These are phyloP conservation scores for Neopestalotiopsis sp. DNA, from an alignment of 2,329 filamentous ascomycete species.

Conservation along the genomic window DNA sequence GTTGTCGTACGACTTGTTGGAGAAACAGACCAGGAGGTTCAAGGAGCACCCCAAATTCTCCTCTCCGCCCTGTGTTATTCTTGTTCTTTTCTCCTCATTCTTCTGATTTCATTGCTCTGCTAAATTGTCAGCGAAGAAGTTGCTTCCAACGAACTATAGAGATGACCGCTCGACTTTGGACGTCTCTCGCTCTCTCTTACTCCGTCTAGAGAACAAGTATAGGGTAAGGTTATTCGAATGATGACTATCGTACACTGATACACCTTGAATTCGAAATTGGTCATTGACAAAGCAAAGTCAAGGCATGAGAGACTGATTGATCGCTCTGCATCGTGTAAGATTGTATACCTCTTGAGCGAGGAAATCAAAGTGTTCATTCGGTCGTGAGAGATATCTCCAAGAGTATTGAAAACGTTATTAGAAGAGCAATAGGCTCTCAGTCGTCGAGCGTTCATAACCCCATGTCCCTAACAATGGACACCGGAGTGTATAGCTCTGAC, in stretches of 20 bases:
- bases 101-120: background rate
- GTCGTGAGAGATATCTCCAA: background rate
- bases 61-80: background rate
- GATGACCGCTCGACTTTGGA: background rate
- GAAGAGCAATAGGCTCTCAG: background rate
- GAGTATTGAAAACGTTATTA: background rate
- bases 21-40: background rate
- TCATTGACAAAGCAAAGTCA: too few relatives aligned
- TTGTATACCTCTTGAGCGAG: too few relatives aligned
- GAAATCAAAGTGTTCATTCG: too few relatives aligned
- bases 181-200: background rate
- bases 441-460: slow-evolving; percentile 9
- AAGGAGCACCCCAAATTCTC: background rate
- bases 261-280: too few relatives aligned
- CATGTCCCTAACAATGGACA: background rate
- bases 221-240: too few relatives aligned
- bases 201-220: background rate
- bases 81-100: background rate
- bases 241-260: too few relatives aligned
- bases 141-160: background rate
- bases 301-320: too few relatives aligned
- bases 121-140: background rate
- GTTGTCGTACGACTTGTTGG: slow-evolving; percentile 9
- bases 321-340: too few relatives aligned
- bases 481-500: slow-evolving; percentile 7